Evolutionary conservation across 139 green algal genomes (phyloP), one percentile per base, ranked within the genome.

Genomic region (Dunaliella primolecta): DNA sequence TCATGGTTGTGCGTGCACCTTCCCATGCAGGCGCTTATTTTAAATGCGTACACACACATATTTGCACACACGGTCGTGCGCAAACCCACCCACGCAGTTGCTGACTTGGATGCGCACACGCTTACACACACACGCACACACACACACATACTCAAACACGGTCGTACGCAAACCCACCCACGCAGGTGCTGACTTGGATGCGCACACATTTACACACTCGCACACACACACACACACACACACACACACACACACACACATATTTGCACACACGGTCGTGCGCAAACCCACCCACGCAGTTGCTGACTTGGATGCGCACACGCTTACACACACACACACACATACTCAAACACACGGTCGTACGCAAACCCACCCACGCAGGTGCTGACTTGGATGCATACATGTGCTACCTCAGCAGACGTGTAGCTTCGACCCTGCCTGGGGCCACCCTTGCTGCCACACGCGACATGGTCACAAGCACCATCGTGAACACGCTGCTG

Each of bases 341-440:
- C 71, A 78, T 21, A 78, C 71, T 32, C 71, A 78, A 7, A 78
- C 71, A 78, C 71, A 78, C 71, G 23, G 21, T n/a, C 56, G 56
- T 23, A 74, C 56, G 23, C 56, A 74, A 20, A 78, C 71, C 15
- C 71, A 78, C 21, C 3, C 71, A 27, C 71, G 27, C 71, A 36
- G 93, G 91, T 0, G 95, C 95, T 0, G 96, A 98, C 86, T 86
- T 98, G 84, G 96, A 98, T 77, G 87, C 92, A 23, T 82, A 29
- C 91, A 95, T 55, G 81, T 98, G 77, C 82, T 72, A 77, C 2
- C n/a, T 83, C 2, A 83, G 7, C 38, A 35, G 89, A 1, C 88
- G 88, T 78, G 83, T 92, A n/a, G 81, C 89, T 0, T 36, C 37
- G 1, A 80, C 71, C 20, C 82, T 94, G 86, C 82, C 85, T 24